A percentile compares a stretch with the other conserved stretches of the same genome.
Conservation (phyloP, 441 rosid genomes). For the Melastoma candidum region DNA sequence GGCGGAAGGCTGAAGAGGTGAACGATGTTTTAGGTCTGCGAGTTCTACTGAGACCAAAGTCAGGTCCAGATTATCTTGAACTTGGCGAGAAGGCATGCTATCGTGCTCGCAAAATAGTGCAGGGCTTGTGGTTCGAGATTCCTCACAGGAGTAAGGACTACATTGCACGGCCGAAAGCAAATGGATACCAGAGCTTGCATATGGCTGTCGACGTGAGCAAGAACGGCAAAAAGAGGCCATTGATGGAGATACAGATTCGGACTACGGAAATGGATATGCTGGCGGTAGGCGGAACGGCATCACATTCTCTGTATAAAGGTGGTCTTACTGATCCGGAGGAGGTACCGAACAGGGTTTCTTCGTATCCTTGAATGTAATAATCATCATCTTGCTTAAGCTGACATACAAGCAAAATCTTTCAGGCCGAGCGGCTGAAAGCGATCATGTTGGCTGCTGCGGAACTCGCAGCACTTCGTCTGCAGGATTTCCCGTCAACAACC, state of each 20-base stretch:
- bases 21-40: constrained; percentile 82
- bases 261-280: constrained; percentile 73
- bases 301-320: constrained; percentile 82
- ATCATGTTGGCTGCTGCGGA: constrained; percentile 96
- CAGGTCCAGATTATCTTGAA: constrained; percentile 23
- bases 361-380: background rate
- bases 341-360: constrained; percentile 28
- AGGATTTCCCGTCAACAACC: constrained; percentile 47
- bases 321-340: constrained; percentile 89
- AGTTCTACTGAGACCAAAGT: constrained; percentile 53
- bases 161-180: constrained; percentile 66
- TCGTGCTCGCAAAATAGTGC: constrained; percentile 52
- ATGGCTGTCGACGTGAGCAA: constrained; percentile 92
- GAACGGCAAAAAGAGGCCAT: constrained; percentile 46
- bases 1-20: constrained; percentile 82
- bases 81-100: constrained; percentile 66
- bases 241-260: constrained; percentile 91
- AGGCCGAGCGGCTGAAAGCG: constrained; percentile 87
- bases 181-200: constrained; percentile 86
- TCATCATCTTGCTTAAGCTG: background rate
- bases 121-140: constrained; percentile 71
- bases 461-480: constrained; percentile 83
- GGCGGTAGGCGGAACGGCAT: constrained; percentile 82
- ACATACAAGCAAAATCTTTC: background rate
- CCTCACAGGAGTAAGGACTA: constrained; percentile 83